Evolutionary conservation across 225 moss, liverwort and hornwort species (phyloP), one percentile per base, ranked within the genome.

Genomic region (Takakia lepidozioides): DNA sequence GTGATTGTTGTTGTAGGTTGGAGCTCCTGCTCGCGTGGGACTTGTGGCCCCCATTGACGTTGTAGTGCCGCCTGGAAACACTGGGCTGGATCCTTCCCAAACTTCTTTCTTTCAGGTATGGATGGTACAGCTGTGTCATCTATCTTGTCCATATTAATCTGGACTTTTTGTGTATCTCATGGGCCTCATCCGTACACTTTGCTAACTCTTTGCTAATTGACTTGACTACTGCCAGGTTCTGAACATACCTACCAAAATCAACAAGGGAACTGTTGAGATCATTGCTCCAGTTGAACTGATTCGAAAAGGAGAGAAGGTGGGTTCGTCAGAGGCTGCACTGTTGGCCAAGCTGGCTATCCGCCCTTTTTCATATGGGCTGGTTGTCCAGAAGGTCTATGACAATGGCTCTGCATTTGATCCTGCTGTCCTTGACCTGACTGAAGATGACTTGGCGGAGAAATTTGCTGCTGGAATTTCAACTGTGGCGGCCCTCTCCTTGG

Each of bases 21-120:
- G 95, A 56, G 95, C 90, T 1, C 95, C 95, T n/a, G 95, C 95
- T 2, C 90, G 95, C 57, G 95, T 95, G 43, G 93, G 93, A 16
- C 61, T 95, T 1, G 77, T 95, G 0, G 95, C 90, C 15, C 90
- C 90, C 6, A 78, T 95, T 8, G 95, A 95, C 36, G 93, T 93
- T 19, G 90, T 95, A 2, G 95, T 95, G 0, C 95, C 90, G 1
- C 95, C 95, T 0, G 90, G 90, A 0, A 95, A 95, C 59, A 90
- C 90, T 7, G 90, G 95, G 35, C 68, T 95, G 4, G 95, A 90
- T 23, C 95, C 90, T 11, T 95, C 95, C 0, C 95, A 95, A 55
- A 90, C 87, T 0, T 84, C 86, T 43, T 95, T 95, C 57, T 90
- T 90, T 59, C 93, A 93, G 82, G 92, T 92, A 2, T 5, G 49